These are phyloP conservation scores for Porogramme epimiltina DNA, from an alignment of 1,284 basidiomycete species.

Conservation along the genomic window DNA sequence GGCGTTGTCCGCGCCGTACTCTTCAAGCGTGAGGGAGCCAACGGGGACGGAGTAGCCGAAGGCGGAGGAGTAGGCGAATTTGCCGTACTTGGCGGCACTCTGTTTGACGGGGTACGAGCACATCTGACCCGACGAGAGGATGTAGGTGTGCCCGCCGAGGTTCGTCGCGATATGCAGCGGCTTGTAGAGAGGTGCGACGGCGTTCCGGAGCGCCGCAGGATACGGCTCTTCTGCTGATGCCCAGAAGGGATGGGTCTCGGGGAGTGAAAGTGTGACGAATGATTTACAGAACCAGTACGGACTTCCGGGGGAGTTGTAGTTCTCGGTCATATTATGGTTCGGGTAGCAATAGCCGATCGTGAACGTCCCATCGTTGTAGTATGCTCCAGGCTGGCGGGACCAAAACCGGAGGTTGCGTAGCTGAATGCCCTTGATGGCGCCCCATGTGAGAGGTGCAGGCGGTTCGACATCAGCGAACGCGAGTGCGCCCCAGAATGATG, in stretches of 20 bases:
- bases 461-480: conserved; percentile 72
- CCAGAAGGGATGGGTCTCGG: conserved; percentile 74
- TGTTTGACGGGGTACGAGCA: conserved; percentile 81
- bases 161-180: conserved; percentile 72
- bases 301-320: conserved; percentile 82
- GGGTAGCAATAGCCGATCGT: conserved; percentile 77
- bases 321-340: conserved; percentile 76
- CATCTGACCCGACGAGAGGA: conserved; percentile 77
- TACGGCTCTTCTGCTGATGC: conserved; percentile 61
- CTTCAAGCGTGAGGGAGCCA: conserved; percentile 69
- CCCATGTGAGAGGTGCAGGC: conserved; percentile 73
- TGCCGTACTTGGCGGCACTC: conserved; percentile 78
- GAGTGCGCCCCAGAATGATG: conserved; percentile 75
- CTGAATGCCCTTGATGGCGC: conserved; percentile 72
- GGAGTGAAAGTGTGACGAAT: conserved; percentile 68
- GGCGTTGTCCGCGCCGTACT: conserved; percentile 69
- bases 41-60: conserved; percentile 79
- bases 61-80: conserved; percentile 72
- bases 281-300: conserved; percentile 85
- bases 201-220: conserved; percentile 47
- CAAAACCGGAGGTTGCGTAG: conserved; percentile 76
- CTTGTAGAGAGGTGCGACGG: conserved; percentile 53
- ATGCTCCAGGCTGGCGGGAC: conserved; percentile 62
- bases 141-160: conserved; percentile 64
- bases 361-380: conserved; percentile 65